A percentile compares a stretch with the other conserved stretches of the same genome.
Evolutionary conservation across 2,329 filamentous ascomycete genomes (phyloP).

Genomic region (Blumeriella jaapii): DNA sequence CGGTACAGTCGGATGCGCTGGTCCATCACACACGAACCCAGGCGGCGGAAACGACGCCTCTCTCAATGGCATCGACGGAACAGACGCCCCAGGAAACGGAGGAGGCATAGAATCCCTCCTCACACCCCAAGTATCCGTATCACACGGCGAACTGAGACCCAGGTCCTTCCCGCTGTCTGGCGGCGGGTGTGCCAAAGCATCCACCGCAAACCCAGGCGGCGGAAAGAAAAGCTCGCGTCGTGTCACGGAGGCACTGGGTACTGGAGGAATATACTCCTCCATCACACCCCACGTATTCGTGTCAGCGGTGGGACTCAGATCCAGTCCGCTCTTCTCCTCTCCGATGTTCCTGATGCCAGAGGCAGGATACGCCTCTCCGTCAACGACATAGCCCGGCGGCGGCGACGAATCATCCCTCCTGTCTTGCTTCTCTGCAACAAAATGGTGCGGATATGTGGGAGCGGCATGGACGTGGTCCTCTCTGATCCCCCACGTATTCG

Average conservation of each 20-base stretch:
- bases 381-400: neutral
- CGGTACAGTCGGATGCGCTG: neutral
- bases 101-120: neutral
- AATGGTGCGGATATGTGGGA: no score
- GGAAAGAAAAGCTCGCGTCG: neutral
- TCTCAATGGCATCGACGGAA: no score
- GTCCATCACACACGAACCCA: neutral
- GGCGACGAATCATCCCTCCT: no score
- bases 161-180: no score
- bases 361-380: neutral
- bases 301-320: slow-evolving; percentile 1
- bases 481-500: no score
- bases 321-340: neutral
- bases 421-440: no score
- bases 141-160: neutral
- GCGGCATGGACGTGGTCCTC: no score
- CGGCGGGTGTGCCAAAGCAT: neutral
- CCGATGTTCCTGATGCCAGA: neutral
- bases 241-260: neutral
- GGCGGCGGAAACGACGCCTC: neutral
- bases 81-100: neutral
- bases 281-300: slow-evolving; percentile 4
- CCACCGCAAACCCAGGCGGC: slow-evolving; percentile 1
- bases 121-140: neutral
- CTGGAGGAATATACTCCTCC: neutral